phyloP scores from a whole-genome alignment of 1,284 basidiomycete genomes.

The Malassezia pachydermatis region DNA sequence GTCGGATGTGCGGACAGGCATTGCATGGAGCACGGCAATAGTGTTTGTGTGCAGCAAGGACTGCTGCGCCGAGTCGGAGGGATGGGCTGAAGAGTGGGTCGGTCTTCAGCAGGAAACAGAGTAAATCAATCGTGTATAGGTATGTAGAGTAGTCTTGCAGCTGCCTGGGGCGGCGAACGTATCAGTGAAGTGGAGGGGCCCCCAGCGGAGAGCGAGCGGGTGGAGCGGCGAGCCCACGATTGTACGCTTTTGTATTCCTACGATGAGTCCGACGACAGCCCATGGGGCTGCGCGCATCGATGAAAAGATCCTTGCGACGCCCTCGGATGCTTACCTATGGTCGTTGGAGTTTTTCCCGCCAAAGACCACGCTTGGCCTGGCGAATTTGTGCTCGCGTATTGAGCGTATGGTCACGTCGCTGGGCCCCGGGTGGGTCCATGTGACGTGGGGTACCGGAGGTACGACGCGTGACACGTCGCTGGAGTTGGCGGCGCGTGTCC shows the following conservation, averaged over 20 bases:
- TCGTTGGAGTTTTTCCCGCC: constrained; percentile 92
- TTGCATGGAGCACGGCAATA: constrained; percentile 41
- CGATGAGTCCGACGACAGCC: background rate
- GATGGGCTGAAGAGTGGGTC: constrained; percentile 32
- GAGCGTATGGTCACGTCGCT: constrained; percentile 59
- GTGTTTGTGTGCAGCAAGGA: constrained; percentile 40
- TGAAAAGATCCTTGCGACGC: constrained; percentile 11
- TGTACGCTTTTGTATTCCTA: background rate
- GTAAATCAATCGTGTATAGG: too few species aligned
- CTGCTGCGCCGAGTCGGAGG: constrained; percentile 26
- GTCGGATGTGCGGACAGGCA: constrained; percentile 22
- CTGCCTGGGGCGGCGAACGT: too few species aligned
- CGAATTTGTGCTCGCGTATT: constrained; percentile 48
- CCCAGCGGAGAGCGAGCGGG: too few species aligned
- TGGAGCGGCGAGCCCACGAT: too few species aligned
- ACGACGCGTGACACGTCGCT: constrained; percentile 77
- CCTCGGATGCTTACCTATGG: constrained; percentile 25
- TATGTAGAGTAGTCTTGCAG: too few species aligned
- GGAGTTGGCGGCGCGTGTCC: constrained; percentile 56
- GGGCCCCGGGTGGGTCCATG: constrained; percentile 52
- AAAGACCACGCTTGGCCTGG: constrained; percentile 79
- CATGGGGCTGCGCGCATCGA: constrained; percentile 6
- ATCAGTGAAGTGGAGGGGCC: too few species aligned
- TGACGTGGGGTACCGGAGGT: constrained; percentile 97
- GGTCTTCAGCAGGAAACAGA: constrained; percentile 35